Evolutionary conservation across 352 stramenopile genomes (phyloP).

Genomic region (Phytopythium vexans): DNA sequence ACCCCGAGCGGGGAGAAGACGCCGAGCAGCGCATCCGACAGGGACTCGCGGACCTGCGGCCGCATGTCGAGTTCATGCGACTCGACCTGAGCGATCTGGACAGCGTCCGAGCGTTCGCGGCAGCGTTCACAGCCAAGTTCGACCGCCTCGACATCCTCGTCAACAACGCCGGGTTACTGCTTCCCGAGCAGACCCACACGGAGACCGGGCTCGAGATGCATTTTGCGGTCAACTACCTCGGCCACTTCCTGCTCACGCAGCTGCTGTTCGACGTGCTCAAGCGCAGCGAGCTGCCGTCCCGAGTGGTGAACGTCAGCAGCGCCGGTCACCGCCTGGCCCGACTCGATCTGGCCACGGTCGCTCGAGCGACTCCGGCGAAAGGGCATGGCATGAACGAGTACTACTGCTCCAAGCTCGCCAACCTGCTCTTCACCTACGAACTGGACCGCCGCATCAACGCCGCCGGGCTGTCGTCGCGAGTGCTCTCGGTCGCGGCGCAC

Average conservation of each 20-base stretch:
- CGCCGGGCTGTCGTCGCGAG: slow-evolving; percentile 15
- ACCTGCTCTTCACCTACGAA: slow-evolving; percentile 50
- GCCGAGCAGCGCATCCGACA: slow-evolving; percentile 1
- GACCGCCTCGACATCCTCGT: slow-evolving; percentile 54
- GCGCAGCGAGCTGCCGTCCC: slow-evolving; percentile 11
- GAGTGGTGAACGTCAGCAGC: slow-evolving; percentile 37
- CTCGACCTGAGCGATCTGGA: slow-evolving; percentile 46
- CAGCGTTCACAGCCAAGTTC: slow-evolving; percentile 28
- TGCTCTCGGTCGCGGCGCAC: slow-evolving; percentile 35
- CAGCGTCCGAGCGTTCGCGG: slow-evolving; percentile 46
- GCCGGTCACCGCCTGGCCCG: slow-evolving; percentile 20
- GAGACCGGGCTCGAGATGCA: slow-evolving; percentile 45
- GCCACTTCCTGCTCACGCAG: slow-evolving; percentile 53
- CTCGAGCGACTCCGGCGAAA: slow-evolving; percentile 26
- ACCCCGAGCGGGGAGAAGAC: slow-evolving; percentile 9
- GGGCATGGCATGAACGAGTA: slow-evolving; percentile 23
- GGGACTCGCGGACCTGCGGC: slow-evolving; percentile 1
- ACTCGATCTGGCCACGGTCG: slow-evolving; percentile 16
- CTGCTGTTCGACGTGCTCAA: slow-evolving; percentile 49
- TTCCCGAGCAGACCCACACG: slow-evolving; percentile 13
- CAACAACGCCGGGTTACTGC: slow-evolving; percentile 59
- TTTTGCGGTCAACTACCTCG: slow-evolving; percentile 60
- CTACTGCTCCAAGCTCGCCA: slow-evolving; percentile 42
- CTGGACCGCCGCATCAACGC: slow-evolving; percentile 32
- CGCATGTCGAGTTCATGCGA: slow-evolving; percentile 25